These are phyloP conservation scores for Chalciporus pseudorubinellus DNA, from an alignment of 768 basidiomycete genomes.

Conservation along the genomic window DNA sequence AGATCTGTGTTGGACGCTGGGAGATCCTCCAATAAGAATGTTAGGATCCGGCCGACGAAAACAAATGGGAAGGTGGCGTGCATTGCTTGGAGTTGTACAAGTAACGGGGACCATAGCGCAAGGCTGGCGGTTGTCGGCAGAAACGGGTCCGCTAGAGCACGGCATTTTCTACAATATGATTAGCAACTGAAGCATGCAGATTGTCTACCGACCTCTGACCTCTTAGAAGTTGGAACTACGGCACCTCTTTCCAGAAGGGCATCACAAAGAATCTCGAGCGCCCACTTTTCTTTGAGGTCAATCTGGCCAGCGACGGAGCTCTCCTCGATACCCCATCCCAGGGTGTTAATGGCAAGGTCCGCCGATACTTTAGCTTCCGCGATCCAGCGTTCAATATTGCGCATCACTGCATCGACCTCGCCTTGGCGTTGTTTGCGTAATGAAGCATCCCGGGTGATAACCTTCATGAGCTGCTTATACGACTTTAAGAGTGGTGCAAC, in stretches of 20 bases:
- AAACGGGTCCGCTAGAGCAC: slow-evolving; percentile 40
- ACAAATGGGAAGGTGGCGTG: slow-evolving; percentile 54
- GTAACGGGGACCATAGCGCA: slow-evolving; percentile 65
- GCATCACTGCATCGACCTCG: slow-evolving; percentile 48
- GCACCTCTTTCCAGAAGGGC: slow-evolving; percentile 66
- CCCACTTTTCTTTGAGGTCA: slow-evolving; percentile 62
- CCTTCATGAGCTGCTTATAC: slow-evolving; percentile 71
- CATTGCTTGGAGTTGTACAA: slow-evolving; percentile 52
- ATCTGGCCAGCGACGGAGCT: slow-evolving; percentile 34
- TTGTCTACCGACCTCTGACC: slow-evolving; percentile 44
- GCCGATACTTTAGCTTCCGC: slow-evolving; percentile 68
- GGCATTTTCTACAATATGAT: slow-evolving; percentile 50
- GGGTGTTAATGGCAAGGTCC: slow-evolving; percentile 42
- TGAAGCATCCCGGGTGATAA: slow-evolving; percentile 62
- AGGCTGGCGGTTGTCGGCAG: slow-evolving; percentile 51
- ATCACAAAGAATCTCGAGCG: slow-evolving; percentile 65
- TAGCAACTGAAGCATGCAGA: not conserved
- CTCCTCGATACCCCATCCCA: slow-evolving; percentile 44
- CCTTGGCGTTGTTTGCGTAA: slow-evolving; percentile 48
- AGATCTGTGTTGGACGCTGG: slow-evolving; percentile 9
- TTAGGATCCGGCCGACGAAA: slow-evolving; percentile 47
- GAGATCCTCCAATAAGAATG: slow-evolving; percentile 29
- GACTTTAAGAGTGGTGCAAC: slow-evolving; percentile 65
- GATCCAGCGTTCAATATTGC: slow-evolving; percentile 77
- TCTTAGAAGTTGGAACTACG: slow-evolving; percentile 81